Evolutionary conservation across 345 rosid genomes (phyloP).

Genomic region (Salix dunnii): DNA sequence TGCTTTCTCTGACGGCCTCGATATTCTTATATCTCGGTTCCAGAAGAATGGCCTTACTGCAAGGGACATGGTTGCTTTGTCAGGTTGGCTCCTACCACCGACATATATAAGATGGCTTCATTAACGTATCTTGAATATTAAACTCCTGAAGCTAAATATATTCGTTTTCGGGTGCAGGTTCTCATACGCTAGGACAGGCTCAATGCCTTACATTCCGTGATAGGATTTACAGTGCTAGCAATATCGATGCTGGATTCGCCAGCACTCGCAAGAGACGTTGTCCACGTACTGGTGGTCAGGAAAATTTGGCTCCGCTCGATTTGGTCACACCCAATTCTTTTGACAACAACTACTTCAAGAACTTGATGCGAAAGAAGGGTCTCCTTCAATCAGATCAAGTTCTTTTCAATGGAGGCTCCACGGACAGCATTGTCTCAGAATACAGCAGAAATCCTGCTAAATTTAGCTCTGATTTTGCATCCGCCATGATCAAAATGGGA

Average conservation of each 20-base stretch:
- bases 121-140: background rate
- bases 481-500: conserved; percentile 55
- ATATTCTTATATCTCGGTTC: conserved; percentile 16
- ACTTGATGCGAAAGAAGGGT: background rate
- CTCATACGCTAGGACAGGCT: conserved; percentile 3
- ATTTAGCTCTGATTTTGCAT: conserved; percentile 29
- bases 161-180: background rate
- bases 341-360: conserved; percentile 1
- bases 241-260: background rate
- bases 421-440: background rate
- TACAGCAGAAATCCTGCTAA: background rate
- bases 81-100: background rate
- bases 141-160: background rate
- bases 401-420: background rate
- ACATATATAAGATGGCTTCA: background rate
- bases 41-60: conserved; percentile 27
- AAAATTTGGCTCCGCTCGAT: background rate
- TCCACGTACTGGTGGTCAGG: background rate
- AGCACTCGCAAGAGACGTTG: background rate
- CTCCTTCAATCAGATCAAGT: background rate
- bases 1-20: conserved; percentile 12
- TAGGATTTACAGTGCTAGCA: background rate
- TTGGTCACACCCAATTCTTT: background rate
- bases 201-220: conserved; percentile 6
- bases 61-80: conserved; percentile 34